These are phyloP conservation scores for Hylodesmum podocarpum DNA, from an alignment of 306 rosid species.

Conservation along the genomic window DNA sequence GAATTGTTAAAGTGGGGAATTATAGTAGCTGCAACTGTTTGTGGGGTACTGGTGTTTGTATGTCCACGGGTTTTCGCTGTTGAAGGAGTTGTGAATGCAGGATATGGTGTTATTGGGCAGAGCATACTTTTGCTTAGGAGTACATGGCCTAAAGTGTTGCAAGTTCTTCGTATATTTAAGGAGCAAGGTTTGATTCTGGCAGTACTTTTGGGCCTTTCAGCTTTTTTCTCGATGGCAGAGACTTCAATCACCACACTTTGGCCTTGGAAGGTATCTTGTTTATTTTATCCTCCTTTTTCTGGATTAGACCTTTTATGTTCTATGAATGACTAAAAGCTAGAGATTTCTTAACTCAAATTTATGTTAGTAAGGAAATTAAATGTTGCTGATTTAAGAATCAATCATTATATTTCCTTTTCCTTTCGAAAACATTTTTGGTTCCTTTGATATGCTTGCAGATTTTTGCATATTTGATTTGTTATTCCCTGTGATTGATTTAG, in stretches of 20 bases:
- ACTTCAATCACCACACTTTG: conserved; percentile 96
- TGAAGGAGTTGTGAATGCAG: conserved; percentile 68
- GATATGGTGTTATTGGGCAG: conserved; percentile 73
- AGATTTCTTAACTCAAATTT: background rate
- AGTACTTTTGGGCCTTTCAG: conserved; percentile 87
- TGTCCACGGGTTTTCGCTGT: conserved; percentile 62
- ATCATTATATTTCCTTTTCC: conserved; percentile 16
- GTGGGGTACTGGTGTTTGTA: conserved; percentile 64
- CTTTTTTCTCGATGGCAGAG: conserved; percentile 99
- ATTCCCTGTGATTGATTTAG: conserved; percentile 5
- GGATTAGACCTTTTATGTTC: conserved; percentile 9
- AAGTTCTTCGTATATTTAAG: conserved; percentile 74
- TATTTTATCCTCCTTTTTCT: background rate
- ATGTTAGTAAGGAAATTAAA: background rate
- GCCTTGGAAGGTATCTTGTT: conserved; percentile 93
- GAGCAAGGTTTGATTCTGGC: conserved; percentile 91
- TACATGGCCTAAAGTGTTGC: conserved; percentile 80
- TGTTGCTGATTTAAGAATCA: conserved; percentile 15
- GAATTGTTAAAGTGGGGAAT: conserved; percentile 57
- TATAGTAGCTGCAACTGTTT: conserved; percentile 66
- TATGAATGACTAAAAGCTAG: conserved; percentile 20
- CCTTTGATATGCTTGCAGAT: background rate
- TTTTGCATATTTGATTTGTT: conserved; percentile 3
- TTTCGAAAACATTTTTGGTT: background rate
- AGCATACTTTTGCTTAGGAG: conserved; percentile 66